phyloP scores from a whole-genome alignment of 352 stramenopile genomes.

The Pythium dissimile region DNA sequence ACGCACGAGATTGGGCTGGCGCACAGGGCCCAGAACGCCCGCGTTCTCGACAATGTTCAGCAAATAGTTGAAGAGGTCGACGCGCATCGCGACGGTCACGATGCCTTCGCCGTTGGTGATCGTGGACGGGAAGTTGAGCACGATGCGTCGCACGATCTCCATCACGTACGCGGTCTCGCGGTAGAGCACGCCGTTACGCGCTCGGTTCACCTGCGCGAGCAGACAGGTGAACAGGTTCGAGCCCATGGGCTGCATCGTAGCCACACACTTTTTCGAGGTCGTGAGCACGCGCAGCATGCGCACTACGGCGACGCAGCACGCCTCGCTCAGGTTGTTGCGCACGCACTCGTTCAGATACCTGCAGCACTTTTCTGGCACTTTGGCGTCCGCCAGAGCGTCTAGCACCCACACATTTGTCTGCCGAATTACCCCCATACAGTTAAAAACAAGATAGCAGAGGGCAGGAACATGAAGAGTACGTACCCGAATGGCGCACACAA shows the following conservation, averaged over 20 bases:
- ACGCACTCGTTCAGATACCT: slow-evolving; percentile 65
- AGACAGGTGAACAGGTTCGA: slow-evolving; percentile 58
- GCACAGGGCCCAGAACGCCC: slow-evolving; percentile 46
- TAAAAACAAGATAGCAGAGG: background rate
- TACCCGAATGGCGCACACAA: slow-evolving; percentile 77
- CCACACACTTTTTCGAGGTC: slow-evolving; percentile 51
- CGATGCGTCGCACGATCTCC: slow-evolving; percentile 71
- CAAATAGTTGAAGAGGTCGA: slow-evolving; percentile 72
- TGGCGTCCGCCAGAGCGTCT: slow-evolving; percentile 44
- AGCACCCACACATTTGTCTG: slow-evolving; percentile 70
- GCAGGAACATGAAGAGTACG: background rate
- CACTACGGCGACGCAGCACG: slow-evolving; percentile 59
- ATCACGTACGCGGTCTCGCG: slow-evolving; percentile 63
- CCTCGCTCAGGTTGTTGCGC: slow-evolving; percentile 52
- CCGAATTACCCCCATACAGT: background rate
- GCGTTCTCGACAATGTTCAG: slow-evolving; percentile 75
- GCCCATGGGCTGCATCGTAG: slow-evolving; percentile 48
- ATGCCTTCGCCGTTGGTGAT: slow-evolving; percentile 61
- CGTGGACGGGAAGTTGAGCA: slow-evolving; percentile 67
- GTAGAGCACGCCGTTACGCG: slow-evolving; percentile 48
- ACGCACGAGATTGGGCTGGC: slow-evolving; percentile 56
- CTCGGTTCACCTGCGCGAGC: slow-evolving; percentile 44
- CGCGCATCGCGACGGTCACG: slow-evolving; percentile 60
- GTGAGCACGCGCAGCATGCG: slow-evolving; percentile 67
- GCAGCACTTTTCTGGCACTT: slow-evolving; percentile 64